phyloP scores from a whole-genome alignment of 116 monocot species.

The Trichopus zeylanicus region DNA sequence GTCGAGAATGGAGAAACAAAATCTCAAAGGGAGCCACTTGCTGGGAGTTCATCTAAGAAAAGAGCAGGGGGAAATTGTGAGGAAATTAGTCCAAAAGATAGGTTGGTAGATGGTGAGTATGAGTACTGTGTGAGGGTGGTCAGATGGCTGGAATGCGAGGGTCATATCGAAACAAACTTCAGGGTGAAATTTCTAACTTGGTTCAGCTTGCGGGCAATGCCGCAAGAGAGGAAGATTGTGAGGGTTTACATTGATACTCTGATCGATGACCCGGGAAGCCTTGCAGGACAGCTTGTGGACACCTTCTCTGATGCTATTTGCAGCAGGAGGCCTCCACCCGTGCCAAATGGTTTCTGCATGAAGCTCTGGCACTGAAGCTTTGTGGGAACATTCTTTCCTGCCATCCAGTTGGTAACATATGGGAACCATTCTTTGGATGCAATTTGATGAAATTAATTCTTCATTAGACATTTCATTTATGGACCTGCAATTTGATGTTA shows the following conservation, averaged over 20 bases:
- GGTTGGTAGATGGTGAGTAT: constrained; percentile 24
- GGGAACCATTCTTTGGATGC: constrained; percentile 27
- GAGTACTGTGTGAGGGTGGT: constrained; percentile 61
- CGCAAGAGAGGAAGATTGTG: constrained; percentile 79
- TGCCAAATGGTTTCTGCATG: constrained; percentile 48
- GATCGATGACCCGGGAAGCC: constrained; percentile 73
- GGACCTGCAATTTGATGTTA: constrained; percentile 12
- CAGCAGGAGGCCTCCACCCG: constrained; percentile 36
- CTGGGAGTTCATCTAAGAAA: constrained; percentile 42
- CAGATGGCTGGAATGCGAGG: constrained; percentile 66
- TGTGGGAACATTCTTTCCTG: background rate
- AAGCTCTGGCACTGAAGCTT: constrained; percentile 57
- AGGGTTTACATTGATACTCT: constrained; percentile 72
- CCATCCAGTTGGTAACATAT: constrained; percentile 5
- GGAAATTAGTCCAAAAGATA: constrained; percentile 12
- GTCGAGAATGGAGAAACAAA: constrained; percentile 17
- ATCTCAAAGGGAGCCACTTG: constrained; percentile 20
- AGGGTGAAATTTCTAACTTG: constrained; percentile 90
- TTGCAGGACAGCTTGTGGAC: constrained; percentile 80
- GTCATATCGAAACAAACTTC: constrained; percentile 63
- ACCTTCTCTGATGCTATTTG: constrained; percentile 64
- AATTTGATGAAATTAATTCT: constrained; percentile 33
- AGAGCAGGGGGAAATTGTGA: constrained; percentile 11
- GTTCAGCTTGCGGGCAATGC: constrained; percentile 76
- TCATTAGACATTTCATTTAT: constrained; percentile 24